These are phyloP conservation scores for Coemansia sp. DNA, from an alignment of 192 early-diverging fungal genomes.

Conservation along the genomic window DNA sequence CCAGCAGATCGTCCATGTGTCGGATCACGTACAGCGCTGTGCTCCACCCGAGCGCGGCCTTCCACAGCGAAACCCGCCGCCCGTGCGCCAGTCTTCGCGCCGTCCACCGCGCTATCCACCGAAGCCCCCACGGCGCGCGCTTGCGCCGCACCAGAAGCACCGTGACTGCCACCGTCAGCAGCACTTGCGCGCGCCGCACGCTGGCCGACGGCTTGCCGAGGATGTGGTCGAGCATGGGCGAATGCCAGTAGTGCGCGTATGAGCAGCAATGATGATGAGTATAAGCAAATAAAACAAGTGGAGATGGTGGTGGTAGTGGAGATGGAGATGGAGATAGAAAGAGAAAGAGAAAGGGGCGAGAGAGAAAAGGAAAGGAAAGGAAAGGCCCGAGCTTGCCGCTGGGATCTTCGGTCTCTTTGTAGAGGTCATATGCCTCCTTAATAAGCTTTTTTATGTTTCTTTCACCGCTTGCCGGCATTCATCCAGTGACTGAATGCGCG, in stretches of 20 bases:
- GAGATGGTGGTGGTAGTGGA: background rate
- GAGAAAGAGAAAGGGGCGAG: too few relatives aligned
- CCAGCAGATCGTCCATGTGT: constrained; percentile 70
- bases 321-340: background rate
- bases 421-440: background rate
- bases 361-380: background rate
- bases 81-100: background rate
- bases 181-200: constrained; percentile 76
- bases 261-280: too few relatives aligned
- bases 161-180: constrained; percentile 12
- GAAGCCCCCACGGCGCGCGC: constrained; percentile 31
- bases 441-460: background rate
- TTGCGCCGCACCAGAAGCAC: constrained; percentile 25
- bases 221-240: constrained; percentile 85
- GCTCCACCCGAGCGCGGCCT: constrained; percentile 67
- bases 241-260: too few relatives aligned
- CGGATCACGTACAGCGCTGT: constrained; percentile 64
- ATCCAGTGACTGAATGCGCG: background rate
- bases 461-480: too few relatives aligned
- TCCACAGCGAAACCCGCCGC: constrained; percentile 62
- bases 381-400: background rate
- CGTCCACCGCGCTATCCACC: constrained; percentile 18
- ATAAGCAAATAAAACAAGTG: background rate
- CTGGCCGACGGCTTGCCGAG: constrained; percentile 86
- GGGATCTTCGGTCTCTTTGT: background rate